phyloP scores from a whole-genome alignment of 352 stramenopile species.

The Saprolegnia parasitica region DNA sequence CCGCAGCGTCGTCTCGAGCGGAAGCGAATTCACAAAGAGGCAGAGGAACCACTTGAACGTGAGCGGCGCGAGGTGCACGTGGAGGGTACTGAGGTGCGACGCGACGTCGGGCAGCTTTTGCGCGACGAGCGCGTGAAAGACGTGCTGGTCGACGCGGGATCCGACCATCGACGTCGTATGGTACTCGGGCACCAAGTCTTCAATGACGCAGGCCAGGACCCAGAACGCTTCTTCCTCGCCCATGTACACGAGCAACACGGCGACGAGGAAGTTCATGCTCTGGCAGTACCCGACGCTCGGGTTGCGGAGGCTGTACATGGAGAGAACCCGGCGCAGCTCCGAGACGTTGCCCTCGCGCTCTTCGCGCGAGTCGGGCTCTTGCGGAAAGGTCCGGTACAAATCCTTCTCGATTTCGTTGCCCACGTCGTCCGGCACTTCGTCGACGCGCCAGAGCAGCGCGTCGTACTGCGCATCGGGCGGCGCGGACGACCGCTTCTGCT shows the following conservation, averaged over 20 bases:
- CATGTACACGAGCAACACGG: constrained; percentile 73
- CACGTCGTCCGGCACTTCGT: constrained; percentile 39
- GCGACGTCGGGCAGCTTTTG: constrained; percentile 77
- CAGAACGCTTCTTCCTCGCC: constrained; percentile 85
- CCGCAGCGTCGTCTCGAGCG: constrained; percentile 81
- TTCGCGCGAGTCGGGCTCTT: constrained; percentile 30
- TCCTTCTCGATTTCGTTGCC: constrained; percentile 88
- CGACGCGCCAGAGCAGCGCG: constrained; percentile 51
- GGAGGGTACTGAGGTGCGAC: constrained; percentile 59
- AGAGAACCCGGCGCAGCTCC: constrained; percentile 72
- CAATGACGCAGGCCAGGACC: constrained; percentile 79
- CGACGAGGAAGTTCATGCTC: constrained; percentile 85
- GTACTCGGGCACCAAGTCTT: constrained; percentile 87
- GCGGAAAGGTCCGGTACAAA: constrained; percentile 73
- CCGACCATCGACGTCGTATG: constrained; percentile 86
- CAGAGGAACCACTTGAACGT: constrained; percentile 92
- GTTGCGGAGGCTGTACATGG: constrained; percentile 82
- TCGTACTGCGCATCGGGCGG: constrained; percentile 44
- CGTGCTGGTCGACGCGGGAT: constrained; percentile 83
- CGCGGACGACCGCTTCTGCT: constrained; percentile 40
- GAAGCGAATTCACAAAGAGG: constrained; percentile 89
- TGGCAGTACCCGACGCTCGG: constrained; percentile 85
- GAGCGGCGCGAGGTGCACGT: constrained; percentile 83
- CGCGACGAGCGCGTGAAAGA: constrained; percentile 81
- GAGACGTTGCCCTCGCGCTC: constrained; percentile 39